Evolutionary conservation across 768 basidiomycete species (phyloP).

Genomic region (Phanerochaete carnosa): DNA sequence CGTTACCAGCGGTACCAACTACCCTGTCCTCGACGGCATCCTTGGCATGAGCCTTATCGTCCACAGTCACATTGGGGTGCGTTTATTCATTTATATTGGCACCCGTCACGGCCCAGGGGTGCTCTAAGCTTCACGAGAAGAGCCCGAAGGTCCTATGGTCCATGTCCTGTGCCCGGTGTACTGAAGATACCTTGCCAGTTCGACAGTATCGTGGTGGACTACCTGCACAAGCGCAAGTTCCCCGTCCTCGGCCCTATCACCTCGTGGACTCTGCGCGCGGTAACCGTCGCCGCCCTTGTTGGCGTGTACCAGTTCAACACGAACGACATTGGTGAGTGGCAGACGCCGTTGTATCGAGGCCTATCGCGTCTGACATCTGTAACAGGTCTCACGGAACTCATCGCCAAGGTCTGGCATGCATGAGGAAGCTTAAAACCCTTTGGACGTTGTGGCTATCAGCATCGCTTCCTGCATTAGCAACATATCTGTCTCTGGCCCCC

Average conservation of each 20-base stretch:
- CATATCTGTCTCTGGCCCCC: not conserved
- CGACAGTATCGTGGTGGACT: conserved; percentile 77
- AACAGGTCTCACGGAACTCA: conserved; percentile 81
- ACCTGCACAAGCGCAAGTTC: conserved; percentile 91
- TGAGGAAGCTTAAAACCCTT: conserved; percentile 27
- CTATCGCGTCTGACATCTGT: conserved; percentile 1
- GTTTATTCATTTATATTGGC: conserved; percentile 24
- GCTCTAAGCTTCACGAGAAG: not conserved
- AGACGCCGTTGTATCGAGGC: not conserved
- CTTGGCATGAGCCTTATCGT: conserved; percentile 85
- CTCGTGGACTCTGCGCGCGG: conserved; percentile 74
- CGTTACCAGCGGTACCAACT: conserved; percentile 66
- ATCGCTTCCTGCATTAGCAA: not conserved
- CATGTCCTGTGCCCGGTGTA: not conserved
- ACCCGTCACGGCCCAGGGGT: not conserved
- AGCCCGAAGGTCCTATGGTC: not conserved
- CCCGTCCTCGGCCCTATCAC: conserved; percentile 67
- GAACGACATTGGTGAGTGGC: conserved; percentile 85
- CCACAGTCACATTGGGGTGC: conserved; percentile 93
- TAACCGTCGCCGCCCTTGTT: conserved; percentile 78
- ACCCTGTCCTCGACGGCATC: conserved; percentile 88
- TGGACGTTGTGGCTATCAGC: not conserved
- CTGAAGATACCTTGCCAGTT: conserved; percentile 45
- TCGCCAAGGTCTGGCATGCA: conserved; percentile 80
- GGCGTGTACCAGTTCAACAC: conserved; percentile 99